Base-by-base conservation (phyloP, 495 filamentous ascomycete species). In the Cudoniella acicularis region DNA sequence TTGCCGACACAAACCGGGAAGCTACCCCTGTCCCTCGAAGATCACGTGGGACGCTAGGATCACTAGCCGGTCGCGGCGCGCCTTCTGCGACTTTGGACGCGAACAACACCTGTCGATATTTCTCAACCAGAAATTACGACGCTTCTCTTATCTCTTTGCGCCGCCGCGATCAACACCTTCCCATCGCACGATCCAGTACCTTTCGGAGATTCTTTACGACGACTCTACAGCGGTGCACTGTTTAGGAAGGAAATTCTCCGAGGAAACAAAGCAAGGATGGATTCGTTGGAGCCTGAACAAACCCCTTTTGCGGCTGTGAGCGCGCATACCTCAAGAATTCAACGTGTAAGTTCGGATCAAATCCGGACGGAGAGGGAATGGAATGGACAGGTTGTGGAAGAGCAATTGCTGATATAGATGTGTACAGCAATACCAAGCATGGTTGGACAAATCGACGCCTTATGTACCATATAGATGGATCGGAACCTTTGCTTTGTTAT, bases 401-500 rank as follows among this genome's bases (percentile, higher is more conserved):
- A 2, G 18, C 30, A 26, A n/a, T 17, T 67, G 55, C 63, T 49
- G 22, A 48, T 59, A 42, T 56, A 66, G 54, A 63, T 60, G 55
- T 26, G 57, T 60, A 56, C 67, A 98, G 93, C 82, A 92, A 82
- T 98, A 95, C 72, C 94, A 98, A 88, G 79, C 90, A 54, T 91
- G 90, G 60, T 87, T 98, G 50, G 94, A 98, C 75, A 88, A 91
- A 71, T 89, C 86, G 40, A 96, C 92, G 1, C 94, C 94, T 8
- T 95, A 86, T 71, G 84, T 87, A 41, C 72, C 84, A 53, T 96
- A 97, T 73, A 84, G 94, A 75, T 98, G 94, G 94, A 75, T 86
- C 54, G 84, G 87, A 72, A 96, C 92, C 17, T 87, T 66, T 21
- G 82, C 83, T 10, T 78, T 88, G 23, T 82, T 98, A 54, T 52